A percentile compares a stretch with the other conserved stretches of the same genome.
These are phyloP conservation scores for Elaphomyces granulatus DNA, from an alignment of 495 filamentous ascomycete genomes.

Conservation along the genomic window DNA sequence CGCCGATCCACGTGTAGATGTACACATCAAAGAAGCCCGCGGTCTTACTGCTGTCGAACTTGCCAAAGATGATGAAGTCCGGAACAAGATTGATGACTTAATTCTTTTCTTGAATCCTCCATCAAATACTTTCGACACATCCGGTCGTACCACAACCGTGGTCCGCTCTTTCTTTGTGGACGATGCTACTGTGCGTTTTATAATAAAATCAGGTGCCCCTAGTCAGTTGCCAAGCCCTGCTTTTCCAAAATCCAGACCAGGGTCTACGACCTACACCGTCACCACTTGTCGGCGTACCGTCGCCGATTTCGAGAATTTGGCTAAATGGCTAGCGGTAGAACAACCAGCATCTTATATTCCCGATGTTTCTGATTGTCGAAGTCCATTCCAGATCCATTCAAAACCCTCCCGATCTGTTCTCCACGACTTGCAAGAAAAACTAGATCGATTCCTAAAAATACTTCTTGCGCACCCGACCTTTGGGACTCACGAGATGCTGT, in stretches of 20 bases:
- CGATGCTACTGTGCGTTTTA: slow-evolving; percentile 83
- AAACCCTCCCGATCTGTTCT: slow-evolving; percentile 78
- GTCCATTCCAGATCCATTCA: slow-evolving; percentile 83
- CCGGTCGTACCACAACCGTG: slow-evolving; percentile 78
- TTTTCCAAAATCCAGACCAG: slow-evolving; percentile 22
- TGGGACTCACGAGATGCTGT: slow-evolving; percentile 90
- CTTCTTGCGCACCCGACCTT: slow-evolving; percentile 86
- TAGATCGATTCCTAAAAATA: slow-evolving; percentile 76
- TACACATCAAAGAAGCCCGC: slow-evolving; percentile 67
- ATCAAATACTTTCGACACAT: slow-evolving; percentile 34
- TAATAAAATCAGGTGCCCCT: slow-evolving; percentile 84
- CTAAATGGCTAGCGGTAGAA: slow-evolving; percentile 74
- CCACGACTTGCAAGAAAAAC: slow-evolving; percentile 71
- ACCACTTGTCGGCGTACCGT: slow-evolving; percentile 89
- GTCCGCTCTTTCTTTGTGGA: slow-evolving; percentile 97
- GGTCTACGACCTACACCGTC: slow-evolving; percentile 60
- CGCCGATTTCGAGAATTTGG: slow-evolving; percentile 81
- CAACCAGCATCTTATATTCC: slow-evolving; percentile 94
- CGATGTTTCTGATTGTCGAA: slow-evolving; percentile 59
- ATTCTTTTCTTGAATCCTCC: slow-evolving; percentile 59
- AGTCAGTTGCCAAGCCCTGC: slow-evolving; percentile 23
- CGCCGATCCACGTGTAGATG: slow-evolving; percentile 72
- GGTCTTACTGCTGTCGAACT: slow-evolving; percentile 92
- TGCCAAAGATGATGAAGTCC: slow-evolving; percentile 95
- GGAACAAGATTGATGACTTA: slow-evolving; percentile 91